Percentiles rank a stretch among this genome's conserved stretches.
Evolutionary conservation across 2,329 filamentous ascomycete genomes (phyloP).

Genomic region (Trichophyton rubrum): DNA sequence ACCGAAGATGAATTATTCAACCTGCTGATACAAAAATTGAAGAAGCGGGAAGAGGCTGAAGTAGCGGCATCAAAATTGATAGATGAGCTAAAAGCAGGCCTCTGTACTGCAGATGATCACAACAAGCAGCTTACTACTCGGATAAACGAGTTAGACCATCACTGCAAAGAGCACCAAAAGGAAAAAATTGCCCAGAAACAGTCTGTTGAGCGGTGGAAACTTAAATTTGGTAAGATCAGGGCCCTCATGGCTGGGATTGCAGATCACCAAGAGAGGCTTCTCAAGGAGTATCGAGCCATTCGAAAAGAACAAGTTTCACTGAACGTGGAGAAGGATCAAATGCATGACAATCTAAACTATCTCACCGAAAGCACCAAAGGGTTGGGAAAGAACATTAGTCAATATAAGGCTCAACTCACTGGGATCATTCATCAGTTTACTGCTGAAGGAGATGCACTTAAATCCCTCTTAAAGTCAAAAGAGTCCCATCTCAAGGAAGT

Average conservation of each 20-base stretch:
- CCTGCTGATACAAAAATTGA: conserved; percentile 24
- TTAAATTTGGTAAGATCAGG: conserved; percentile 23
- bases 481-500: neutral
- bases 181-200: conserved; percentile 16
- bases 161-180: conserved; percentile 15
- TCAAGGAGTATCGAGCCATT: conserved; percentile 20
- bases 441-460: conserved; percentile 18
- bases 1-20: conserved; percentile 28
- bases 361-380: conserved; percentile 16
- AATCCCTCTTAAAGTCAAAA: neutral
- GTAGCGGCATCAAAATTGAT: conserved; percentile 14
- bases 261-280: conserved; percentile 22
- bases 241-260: conserved; percentile 24
- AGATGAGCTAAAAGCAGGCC: conserved; percentile 19
- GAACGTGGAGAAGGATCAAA: conserved; percentile 18
- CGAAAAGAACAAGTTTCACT: conserved; percentile 18
- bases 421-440: conserved; percentile 15
- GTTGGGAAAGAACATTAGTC: conserved; percentile 11
- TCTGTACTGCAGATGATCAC: conserved; percentile 18
- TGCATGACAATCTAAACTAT: conserved; percentile 17
- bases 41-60: conserved; percentile 25
- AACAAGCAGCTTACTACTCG: conserved; percentile 20
- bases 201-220: conserved; percentile 25
- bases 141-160: conserved; percentile 13
- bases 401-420: conserved; percentile 15